These are phyloP conservation scores for Raddia guianensis DNA, from an alignment of 176 grass and related monocot genomes.

Conservation along the genomic window DNA sequence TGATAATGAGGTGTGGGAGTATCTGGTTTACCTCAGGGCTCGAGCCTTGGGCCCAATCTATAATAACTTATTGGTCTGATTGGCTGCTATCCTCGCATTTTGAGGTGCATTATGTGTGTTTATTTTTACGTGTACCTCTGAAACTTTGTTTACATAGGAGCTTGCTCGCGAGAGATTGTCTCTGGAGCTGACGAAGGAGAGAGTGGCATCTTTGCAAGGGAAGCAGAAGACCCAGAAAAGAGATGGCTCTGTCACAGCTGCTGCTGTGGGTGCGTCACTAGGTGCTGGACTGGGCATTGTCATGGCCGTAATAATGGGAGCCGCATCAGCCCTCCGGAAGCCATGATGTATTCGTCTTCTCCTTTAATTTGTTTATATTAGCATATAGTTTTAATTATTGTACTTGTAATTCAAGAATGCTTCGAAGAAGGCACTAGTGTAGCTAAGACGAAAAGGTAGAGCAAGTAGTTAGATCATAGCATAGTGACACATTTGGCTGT, in stretches of 20 bases:
- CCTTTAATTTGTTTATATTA: slow-evolving; percentile 16
- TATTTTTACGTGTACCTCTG: slow-evolving; percentile 12
- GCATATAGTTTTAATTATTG: background rate
- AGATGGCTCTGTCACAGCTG: slow-evolving; percentile 78
- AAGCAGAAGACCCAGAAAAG: slow-evolving; percentile 54
- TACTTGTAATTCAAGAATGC: slow-evolving; percentile 8
- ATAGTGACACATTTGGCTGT: slow-evolving; percentile 32
- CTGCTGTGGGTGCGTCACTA: slow-evolving; percentile 85
- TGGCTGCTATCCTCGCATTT: background rate
- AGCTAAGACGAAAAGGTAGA: background rate
- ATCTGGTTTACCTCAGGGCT: background rate
- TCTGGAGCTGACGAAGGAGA: slow-evolving; percentile 61
- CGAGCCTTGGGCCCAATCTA: background rate
- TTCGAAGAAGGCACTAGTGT: background rate
- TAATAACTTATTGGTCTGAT: background rate
- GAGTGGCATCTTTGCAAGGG: slow-evolving; percentile 42
- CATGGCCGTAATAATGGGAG: slow-evolving; percentile 96
- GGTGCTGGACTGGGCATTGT: slow-evolving; percentile 87
- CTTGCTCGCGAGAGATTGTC: slow-evolving; percentile 69
- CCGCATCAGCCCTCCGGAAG: slow-evolving; percentile 84
- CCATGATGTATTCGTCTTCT: slow-evolving; percentile 46
- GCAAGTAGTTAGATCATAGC: background rate
- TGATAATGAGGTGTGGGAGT: background rate
- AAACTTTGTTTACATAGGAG: slow-evolving; percentile 50
- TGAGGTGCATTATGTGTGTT: background rate